Base-by-base conservation (phyloP, 2,329 filamentous ascomycete species). In the Pezicula rhizophila region DNA sequence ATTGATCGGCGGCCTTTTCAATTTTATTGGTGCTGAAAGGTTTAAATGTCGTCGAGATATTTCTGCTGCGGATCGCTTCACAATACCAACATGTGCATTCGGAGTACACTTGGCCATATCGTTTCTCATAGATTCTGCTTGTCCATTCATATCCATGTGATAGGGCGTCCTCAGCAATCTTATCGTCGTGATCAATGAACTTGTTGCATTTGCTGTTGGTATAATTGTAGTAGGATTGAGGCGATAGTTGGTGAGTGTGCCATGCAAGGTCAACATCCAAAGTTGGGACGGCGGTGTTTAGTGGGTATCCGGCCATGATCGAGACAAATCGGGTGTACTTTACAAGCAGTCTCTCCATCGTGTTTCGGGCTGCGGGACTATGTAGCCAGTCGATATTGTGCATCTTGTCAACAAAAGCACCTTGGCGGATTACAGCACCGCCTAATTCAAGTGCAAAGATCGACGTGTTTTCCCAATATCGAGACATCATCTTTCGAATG, bases 71-170 rank as follows among this genome's bases (percentile, higher is more conserved):
- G 46, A 84, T 76, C 5, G 82, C 58, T 66, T 93, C 88, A 66
- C 89, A 95, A 64, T 91, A 89, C 86, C 87, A 91, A 65, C 87
- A 91, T 0, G 81, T 87, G 59, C 87, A 92, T 64, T 87, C 84
- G 1, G 78, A 84, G 63, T 91, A 95, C 4, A 87, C 76, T 45
- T 84, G 77, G 14, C 71, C 68, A 56, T 78, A 90, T 12, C 70
- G 65, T 25, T 79, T 78, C 57, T 87, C 79, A 63, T 92, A 95
- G 1, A 66, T 69, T 57, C 82, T 84, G 60, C 76, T 80, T 0
- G 89, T 95, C 78, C 80, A 87, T 61, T 83, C 80, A 60, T 93
- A 93, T 5, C 75, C 72, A 1, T 72, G 70, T 40, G 78, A 78
- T 6, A 95, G 75, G 43, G 73, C 75, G 12, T 69, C 70, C 59